Evolutionary conservation across 202 grass and related monocot genomes (phyloP), one percentile per base, ranked within the genome.

Genomic region (Zoysia matrella): DNA sequence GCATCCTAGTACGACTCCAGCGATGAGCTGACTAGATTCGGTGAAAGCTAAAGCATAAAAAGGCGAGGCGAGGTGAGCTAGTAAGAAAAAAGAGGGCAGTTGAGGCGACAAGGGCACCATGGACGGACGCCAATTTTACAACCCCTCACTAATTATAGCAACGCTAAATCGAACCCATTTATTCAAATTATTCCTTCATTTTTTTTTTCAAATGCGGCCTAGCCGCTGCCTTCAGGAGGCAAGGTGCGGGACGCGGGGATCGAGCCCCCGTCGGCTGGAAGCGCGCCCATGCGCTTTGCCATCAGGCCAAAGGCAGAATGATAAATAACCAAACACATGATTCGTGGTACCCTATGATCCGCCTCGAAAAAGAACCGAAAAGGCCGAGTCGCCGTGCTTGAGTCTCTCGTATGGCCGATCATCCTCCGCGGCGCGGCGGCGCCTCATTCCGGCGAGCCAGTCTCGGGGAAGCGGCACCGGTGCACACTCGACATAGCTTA

Each of bases 41-140:
- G 44, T 43, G 65, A 86, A 86, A 88, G 60, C 48, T 42, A 16
- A 47, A 36, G 18, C 73, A 82, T 40, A 14, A 4, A 57, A 52
- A 72, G 57, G 41, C 49, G 43, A 65, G 11, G 67, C 67, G 67
- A 72, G 53, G 43, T 62, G 39, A 16, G 60, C 22, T 22, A 22
- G 22, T 22, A 22, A 22, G 55, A 18, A 62, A 11, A 64, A 41
- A 11, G 8, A 4, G 22, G 4, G 41, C 2, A 11, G 30, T 11
- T 63, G 50, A 81, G 65, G 75, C 3, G 72, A 50, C 79, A 62
- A 65, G 22, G 41, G 2, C 66, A 60, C n/a, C 12, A 41, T 15
- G 3, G 39, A 61, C 36, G 16, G 52, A 13, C 0, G 47, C 13
- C 41, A 47, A 48, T 70, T 81, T 80, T 60, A 56, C 69, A 45